Evolutionary conservation across 1,284 basidiomycete species (phyloP).

Genomic region (Wallemia ichthyophaga): DNA sequence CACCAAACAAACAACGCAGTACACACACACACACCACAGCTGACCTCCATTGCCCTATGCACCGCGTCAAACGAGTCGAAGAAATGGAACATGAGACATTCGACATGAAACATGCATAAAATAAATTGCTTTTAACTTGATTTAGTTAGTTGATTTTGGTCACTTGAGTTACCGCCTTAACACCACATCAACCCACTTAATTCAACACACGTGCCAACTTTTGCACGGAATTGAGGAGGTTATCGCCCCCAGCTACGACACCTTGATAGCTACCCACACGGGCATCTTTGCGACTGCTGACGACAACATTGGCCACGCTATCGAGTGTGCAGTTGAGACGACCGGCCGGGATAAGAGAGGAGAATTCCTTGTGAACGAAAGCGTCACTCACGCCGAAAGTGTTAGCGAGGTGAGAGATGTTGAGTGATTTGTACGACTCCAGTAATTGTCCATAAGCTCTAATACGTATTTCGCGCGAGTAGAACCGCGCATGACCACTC

Average conservation of each 20-base stretch:
- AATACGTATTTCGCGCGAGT: conserved; percentile 87
- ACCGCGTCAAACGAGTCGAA: not conserved
- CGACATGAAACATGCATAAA: too few species aligned
- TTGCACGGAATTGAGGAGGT: conserved; percentile 32
- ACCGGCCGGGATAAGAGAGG: conserved; percentile 72
- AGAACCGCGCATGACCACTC: conserved; percentile 60
- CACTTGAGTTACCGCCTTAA: not conserved
- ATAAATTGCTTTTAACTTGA: too few species aligned
- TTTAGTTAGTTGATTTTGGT: too few species aligned
- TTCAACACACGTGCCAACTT: conserved; percentile 12
- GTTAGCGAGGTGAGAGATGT: conserved; percentile 50
- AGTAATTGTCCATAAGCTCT: conserved; percentile 74
- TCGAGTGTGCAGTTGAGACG: conserved; percentile 73
- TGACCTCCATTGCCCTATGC: too few species aligned
- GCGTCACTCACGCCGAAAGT: conserved; percentile 73
- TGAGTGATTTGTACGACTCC: conserved; percentile 69
- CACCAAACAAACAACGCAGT: not conserved
- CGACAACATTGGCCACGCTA: conserved; percentile 72
- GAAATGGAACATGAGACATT: too few species aligned
- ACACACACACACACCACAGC: too few species aligned
- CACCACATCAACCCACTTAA: not conserved
- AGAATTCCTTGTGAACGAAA: conserved; percentile 41
- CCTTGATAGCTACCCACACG: conserved; percentile 79
- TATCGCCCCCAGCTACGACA: conserved; percentile 59
- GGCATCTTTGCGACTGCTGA: conserved; percentile 54